Evolutionary conservation across 495 filamentous ascomycete genomes (phyloP), one percentile per base, ranked within the genome.

Genomic region (Talaromyces borbonicus): DNA sequence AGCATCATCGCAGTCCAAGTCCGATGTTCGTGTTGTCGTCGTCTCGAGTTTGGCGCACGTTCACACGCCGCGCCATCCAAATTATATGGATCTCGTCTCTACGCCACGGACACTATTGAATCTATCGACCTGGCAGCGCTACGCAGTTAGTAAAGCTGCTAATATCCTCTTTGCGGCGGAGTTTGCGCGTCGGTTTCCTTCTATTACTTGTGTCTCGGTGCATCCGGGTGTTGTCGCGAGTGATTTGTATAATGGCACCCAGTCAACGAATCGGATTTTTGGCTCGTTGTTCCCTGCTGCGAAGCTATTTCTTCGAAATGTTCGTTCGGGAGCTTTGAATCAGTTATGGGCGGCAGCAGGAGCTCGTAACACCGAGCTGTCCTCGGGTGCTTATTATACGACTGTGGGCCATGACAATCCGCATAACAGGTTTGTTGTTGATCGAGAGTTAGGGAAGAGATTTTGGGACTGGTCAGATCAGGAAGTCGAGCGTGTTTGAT

Each of bases 221-320:
- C 81, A 88, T 44, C 86, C 87, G 0, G 85, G 86, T 5, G 52
- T 78, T 0, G 75, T 87, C 22, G 42, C 54, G 3, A 86, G 80
- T 9, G 65, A 74, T 1, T 51, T 86, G 5, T 72, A 73, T 45
- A 22, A 33, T 9, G 54, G 62, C 20, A 51, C 66, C 16, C 52
- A 54, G 26, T 36, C 55, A 1, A 47, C 51, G 4, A 63, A 59
- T 32, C 41, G 46, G 5, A 20, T 63, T 6, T 27, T 69, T 18
- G 51, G 59, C n/a, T 53, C 59, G 11, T 27, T 50, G 11, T 0
- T 70, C 6, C 30, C 35, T 12, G 54, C 27, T 52, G 56, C 3
- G 25, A 40, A 14, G 37, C 50, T n/a, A 49, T 62, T 38, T 46
- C 57, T 54, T 32, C 55, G 56, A 14, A 65, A 54, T 42, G 52